Base-by-base conservation (phyloP, 2,329 filamentous ascomycete species). In the Sarocladium brachiariae region DNA sequence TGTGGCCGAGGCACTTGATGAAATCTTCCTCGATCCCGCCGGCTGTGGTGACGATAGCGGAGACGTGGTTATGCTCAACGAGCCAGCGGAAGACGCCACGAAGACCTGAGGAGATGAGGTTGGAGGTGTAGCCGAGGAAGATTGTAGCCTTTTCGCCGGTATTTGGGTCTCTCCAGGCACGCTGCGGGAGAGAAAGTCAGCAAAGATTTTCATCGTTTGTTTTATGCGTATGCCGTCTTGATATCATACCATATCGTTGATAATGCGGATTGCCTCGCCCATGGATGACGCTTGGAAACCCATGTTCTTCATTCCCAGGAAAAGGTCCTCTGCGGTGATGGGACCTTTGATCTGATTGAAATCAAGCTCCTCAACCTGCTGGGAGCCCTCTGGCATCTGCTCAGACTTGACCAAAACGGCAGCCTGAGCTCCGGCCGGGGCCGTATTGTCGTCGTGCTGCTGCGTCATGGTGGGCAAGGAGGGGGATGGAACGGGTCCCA, bases 11-110 rank as follows among this genome's bases (percentile, higher is more conserved):
- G 61, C 93, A 99, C 73, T 99, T 99, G 77, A 99, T 99, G 52
- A 99, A 84, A 68, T 99, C 93, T 66, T 99, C 93, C 68, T 99
- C 93, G 49, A 99, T 81, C 47, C 93, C 93, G 39, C 93, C 93
- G 0, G 93, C 93, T 0, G 93, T 96, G 21, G 93, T 96, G 54
- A 99, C 93, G 61, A 99, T 89, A 57, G 86, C 87, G 1, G 89
- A 93, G 55, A 99, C 84, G 65, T 97, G 91, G 55, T 84, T 85
- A 71, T 99, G 90, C 71, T 97, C 81, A 39, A 95, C 91, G 1
- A 99, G 81, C 72, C 90, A 99, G 51, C 93, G 87, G 57, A 99
- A 75, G 31, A 91, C 91, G 57, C 95, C 91, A 50, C 93, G 83
- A 25, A 99, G 80, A 8, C 93, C 93, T 3, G 92, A 99, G 0